Base-by-base conservation (phyloP, 192 early-diverging fungal genomes). In the Mycoemilia scoparia region DNA sequence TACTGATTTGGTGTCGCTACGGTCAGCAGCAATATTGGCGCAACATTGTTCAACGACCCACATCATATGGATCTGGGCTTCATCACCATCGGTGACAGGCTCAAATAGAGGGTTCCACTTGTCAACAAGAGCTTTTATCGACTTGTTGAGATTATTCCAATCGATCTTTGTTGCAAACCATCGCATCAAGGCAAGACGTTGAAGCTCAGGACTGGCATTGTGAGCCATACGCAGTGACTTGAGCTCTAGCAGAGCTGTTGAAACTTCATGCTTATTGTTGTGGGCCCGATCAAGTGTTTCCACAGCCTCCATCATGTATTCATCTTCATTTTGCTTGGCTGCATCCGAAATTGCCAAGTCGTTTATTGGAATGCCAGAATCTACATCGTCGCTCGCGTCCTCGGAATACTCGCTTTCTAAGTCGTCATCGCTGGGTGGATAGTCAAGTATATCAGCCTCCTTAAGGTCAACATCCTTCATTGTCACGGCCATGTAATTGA, bases 181-280 rank as follows among this genome's bases (percentile, higher is more conserved):
- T 13, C 82, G 79, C 10, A 86, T 59, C n/a, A 86, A 64, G 7
- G 77, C 59, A 24, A 60, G 59, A 5, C 85, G 70, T 44, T 92
- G 64, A 51, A 87, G 79, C 21, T 74, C 59, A 42, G 80, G 84
- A 7, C 70, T 71, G 11, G 77, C 74, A 55, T 92, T 79, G 36
- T 72, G 73, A 13, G 85, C 74, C 73, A 95, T 76, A 27, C 86
- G 81, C 31, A 88, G 57, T 3, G 78, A 77, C 35, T 82, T 88
- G 10, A 95, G 59, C 61, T 97, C 90, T 7, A 90, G 53, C 5
- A 66, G 66, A 7, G 86, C 70, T 38, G 73, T 74, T 15, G 82
- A 77, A 9, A 81, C 62, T 4, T 56, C 43, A 47, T 87, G 83
- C 28, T 68, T 56, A 32, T 88, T 84, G 13, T 57, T 63, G 39